phyloP scores from a whole-genome alignment of 306 rosid genomes.

The Styphnolobium japonicum region DNA sequence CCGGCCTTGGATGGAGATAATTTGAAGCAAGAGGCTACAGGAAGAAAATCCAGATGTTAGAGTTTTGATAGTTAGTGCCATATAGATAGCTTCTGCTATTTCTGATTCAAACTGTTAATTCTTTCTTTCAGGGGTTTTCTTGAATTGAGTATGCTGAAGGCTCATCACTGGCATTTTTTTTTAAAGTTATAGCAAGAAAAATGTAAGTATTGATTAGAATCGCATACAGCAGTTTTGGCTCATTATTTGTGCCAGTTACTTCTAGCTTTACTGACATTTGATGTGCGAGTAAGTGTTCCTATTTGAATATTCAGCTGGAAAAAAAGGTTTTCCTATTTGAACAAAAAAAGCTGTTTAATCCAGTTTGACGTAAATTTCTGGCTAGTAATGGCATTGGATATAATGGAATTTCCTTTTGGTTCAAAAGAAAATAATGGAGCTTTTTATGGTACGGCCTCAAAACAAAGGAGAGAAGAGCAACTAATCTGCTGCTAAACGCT shows the following conservation, averaged over 20 bases:
- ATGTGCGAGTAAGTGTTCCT: neutral
- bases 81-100: neutral
- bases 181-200: neutral
- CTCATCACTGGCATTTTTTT: neutral
- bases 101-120: neutral
- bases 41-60: neutral
- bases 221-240: constrained; percentile 10
- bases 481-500: neutral
- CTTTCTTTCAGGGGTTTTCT: neutral
- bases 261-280: neutral
- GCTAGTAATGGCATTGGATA: neutral
- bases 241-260: neutral
- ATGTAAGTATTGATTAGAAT: constrained; percentile 6
- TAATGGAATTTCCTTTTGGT: neutral
- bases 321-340: neutral
- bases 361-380: neutral
- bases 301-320: neutral
- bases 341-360: neutral
- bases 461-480: neutral
- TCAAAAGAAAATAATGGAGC: neutral
- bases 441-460: neutral
- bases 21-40: neutral
- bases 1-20: neutral
- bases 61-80: neutral
- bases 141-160: constrained; percentile 8